Evolutionary conservation across 2,329 filamentous ascomycete species (phyloP).

Genomic region (Arthrobotrys megalospora): DNA sequence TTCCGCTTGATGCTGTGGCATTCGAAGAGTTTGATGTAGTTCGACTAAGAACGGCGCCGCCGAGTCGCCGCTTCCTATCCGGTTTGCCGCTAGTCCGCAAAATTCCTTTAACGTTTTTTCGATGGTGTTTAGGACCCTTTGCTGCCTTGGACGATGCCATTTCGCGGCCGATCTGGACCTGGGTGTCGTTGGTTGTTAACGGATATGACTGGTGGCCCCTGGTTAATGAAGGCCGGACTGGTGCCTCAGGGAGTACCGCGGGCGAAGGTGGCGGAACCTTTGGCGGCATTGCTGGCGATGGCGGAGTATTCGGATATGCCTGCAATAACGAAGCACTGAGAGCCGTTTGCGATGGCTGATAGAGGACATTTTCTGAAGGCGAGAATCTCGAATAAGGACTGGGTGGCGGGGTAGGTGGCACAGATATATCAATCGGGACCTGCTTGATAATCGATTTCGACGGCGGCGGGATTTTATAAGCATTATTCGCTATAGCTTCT

Average conservation of each 20-base stretch:
- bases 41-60: slow-evolving; percentile 32
- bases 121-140: slow-evolving; percentile 7
- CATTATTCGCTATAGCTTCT: slow-evolving; percentile 60
- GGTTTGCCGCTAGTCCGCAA: slow-evolving; percentile 32
- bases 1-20: slow-evolving; percentile 48
- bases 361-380: slow-evolving; percentile 60
- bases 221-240: slow-evolving; percentile 41
- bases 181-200: slow-evolving; percentile 45
- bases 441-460: slow-evolving; percentile 61
- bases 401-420: slow-evolving; percentile 64
- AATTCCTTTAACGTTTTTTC: slow-evolving; percentile 39
- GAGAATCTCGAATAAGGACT: slow-evolving; percentile 62
- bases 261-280: slow-evolving; percentile 59
- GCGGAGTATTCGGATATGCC: slow-evolving; percentile 63
- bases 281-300: slow-evolving; percentile 62
- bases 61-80: slow-evolving; percentile 39
- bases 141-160: slow-evolving; percentile 38
- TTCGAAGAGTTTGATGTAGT: slow-evolving; percentile 57
- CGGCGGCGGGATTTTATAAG: slow-evolving; percentile 60
- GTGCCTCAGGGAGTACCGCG: slow-evolving; percentile 36
- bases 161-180: slow-evolving; percentile 48
- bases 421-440: slow-evolving; percentile 61
- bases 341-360: slow-evolving; percentile 63
- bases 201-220: slow-evolving; percentile 58
- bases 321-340: slow-evolving; percentile 63